Conservation (phyloP, 208 protist genomes). For the Lotmaria passim region DNA sequence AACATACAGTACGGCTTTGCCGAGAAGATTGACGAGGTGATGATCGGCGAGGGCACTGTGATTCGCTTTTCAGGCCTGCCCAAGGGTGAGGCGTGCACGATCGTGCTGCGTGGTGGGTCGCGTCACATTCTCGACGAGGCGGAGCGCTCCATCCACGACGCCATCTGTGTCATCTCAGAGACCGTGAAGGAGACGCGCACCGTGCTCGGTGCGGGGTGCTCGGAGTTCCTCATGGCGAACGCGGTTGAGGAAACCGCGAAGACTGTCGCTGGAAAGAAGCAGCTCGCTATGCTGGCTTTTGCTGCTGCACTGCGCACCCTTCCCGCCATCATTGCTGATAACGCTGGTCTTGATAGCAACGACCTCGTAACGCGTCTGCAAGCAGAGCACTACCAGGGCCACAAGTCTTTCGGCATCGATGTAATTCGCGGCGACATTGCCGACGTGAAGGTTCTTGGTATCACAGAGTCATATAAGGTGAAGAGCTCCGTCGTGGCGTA, state of each 20-base stretch:
- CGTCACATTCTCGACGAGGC: constrained; percentile 99
- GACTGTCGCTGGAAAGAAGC: constrained; percentile 78
- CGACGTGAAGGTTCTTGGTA: constrained; percentile 95
- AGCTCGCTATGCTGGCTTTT: constrained; percentile 96
- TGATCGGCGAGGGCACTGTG: constrained; percentile 98
- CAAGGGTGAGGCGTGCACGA: constrained; percentile 97
- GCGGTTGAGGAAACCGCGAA: constrained; percentile 97
- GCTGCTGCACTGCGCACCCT: constrained; percentile 96
- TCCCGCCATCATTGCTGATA: constrained; percentile 98
- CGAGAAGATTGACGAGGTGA: constrained; percentile 98
- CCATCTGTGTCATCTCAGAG: constrained; percentile 98
- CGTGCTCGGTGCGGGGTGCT: constrained; percentile 97
- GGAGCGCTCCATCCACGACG: constrained; percentile 99
- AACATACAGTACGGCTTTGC: constrained; percentile 96
- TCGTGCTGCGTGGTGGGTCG: constrained; percentile 99
- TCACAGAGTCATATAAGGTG: constrained; percentile 98
- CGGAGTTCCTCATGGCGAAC: constrained; percentile 98
- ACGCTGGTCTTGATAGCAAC: constrained; percentile 97
- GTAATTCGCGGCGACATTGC: constrained; percentile 96
- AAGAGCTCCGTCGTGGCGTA: constrained; percentile 98
- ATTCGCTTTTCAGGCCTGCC: constrained; percentile 97
- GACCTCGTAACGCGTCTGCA: constrained; percentile 96
- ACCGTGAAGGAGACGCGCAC: constrained; percentile 95
- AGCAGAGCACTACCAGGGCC: constrained; percentile 78
- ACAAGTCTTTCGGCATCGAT: constrained; percentile 89